Evolutionary conservation across 441 rosid genomes (phyloP), one percentile per base, ranked within the genome.

Genomic region (Omphalea diandra): DNA sequence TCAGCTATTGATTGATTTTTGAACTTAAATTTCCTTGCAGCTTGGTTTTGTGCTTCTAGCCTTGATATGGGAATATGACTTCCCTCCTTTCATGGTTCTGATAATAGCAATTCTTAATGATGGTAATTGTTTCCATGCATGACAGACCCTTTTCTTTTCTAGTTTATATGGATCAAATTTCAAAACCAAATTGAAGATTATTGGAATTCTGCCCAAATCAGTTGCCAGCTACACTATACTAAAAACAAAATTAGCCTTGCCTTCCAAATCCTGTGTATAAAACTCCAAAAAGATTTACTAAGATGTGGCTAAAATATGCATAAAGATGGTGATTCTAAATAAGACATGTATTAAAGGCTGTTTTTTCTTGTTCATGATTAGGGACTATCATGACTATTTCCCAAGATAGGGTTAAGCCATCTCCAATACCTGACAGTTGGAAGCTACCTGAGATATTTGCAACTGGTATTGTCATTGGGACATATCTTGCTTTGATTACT

Each of bases 351-450:
- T 12, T 68, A 5, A 62, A 35, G 24, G 22, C 18, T 74, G 52
- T 75, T 63, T n/a, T 53, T 35, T 12, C 36, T 55, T 29, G 44
- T 52, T 62, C 71, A 10, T 49, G 36, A 72, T 72, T 76, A 94
- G 99, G 99, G 56, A 94, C 99, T 64, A 94, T 94, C 72, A 94
- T 94, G 99, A 90, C 99, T 58, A 94, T 94, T 38, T 87, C 94
- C 56, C 73, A 92, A 76, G 99, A 94, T 73, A 76, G 99, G 53
- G 99, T 94, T 29, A 92, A 86, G 85, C 98, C 99, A 69, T 94
- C 99, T 53, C 98, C 93, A 12, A 76, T 49, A 62, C 99, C 98
- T 0, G 99, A 94, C 69, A 89, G 97, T 68, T 94, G 99, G 99
- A 92, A 92, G 78, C 99, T 94, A 35, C 84, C 83, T 58, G 97